Evolutionary conservation across 768 basidiomycete species (phyloP).

Genomic region (Lepiota brunneoincarnata): DNA sequence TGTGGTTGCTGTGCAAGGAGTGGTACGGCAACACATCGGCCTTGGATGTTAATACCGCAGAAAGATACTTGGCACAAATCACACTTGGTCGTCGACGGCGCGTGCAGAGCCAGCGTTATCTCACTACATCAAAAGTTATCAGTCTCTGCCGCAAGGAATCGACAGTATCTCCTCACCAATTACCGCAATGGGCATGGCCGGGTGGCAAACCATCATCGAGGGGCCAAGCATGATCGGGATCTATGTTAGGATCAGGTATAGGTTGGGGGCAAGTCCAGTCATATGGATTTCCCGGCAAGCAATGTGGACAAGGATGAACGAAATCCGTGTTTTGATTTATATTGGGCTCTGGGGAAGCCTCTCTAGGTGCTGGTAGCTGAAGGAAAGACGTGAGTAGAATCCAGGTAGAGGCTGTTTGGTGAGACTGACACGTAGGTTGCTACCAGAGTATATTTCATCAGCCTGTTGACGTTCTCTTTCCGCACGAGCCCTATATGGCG

Average conservation of each 20-base stretch:
- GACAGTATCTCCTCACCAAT: constrained; percentile 53
- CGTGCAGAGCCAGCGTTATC: constrained; percentile 65
- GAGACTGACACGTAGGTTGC: constrained; percentile 57
- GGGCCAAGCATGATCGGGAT: constrained; percentile 74
- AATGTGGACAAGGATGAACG: constrained; percentile 81
- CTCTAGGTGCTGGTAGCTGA: constrained; percentile 74
- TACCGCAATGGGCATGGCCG: constrained; percentile 78
- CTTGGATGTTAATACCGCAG: constrained; percentile 77
- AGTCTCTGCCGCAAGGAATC: neutral
- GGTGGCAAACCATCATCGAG: constrained; percentile 76
- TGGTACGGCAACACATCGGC: constrained; percentile 63
- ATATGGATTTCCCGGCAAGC: constrained; percentile 61
- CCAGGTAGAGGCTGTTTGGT: neutral
- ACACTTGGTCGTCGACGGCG: constrained; percentile 79
- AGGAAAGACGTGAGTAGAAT: neutral
- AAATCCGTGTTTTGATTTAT: constrained; percentile 62
- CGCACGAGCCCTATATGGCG: constrained; percentile 65
- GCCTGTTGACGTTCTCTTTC: constrained; percentile 76
- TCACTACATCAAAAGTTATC: constrained; percentile 43
- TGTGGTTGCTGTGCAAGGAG: constrained; percentile 65
- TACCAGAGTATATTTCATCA: constrained; percentile 72
- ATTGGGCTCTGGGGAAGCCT: constrained; percentile 74
- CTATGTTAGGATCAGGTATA: constrained; percentile 65
- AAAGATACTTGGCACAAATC: constrained; percentile 82
- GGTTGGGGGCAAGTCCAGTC: constrained; percentile 85